phyloP scores from a whole-genome alignment of 805 yeast species.

The Candida stauntonica region DNA sequence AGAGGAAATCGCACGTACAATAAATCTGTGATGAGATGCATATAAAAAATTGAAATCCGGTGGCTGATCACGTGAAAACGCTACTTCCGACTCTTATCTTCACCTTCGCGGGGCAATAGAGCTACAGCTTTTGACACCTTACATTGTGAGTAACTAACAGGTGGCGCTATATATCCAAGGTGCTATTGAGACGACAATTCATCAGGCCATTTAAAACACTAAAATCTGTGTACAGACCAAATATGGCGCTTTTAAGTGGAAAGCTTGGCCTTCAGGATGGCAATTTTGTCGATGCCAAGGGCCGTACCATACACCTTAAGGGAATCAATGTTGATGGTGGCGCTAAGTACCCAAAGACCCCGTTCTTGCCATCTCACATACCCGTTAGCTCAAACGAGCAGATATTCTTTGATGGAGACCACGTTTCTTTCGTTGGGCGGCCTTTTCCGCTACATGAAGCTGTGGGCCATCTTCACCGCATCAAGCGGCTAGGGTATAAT shows the following conservation, averaged over 20 bases:
- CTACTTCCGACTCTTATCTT: background rate
- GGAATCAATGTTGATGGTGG: conserved; percentile 82
- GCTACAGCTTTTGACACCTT: background rate
- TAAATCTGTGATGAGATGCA: background rate
- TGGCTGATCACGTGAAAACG: no score
- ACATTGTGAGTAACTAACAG: background rate
- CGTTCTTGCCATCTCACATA: conserved; percentile 39
- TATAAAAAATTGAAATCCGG: background rate
- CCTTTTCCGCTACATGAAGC: conserved; percentile 80
- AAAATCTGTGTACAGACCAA: background rate
- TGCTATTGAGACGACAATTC: background rate
- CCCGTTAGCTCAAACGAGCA: conserved; percentile 30
- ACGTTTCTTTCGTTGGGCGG: conserved; percentile 75
- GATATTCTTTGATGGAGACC: conserved; percentile 64
- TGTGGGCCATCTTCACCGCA: conserved; percentile 57
- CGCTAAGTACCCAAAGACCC: conserved; percentile 63
- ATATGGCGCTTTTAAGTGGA: conserved; percentile 8
- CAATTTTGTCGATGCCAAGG: conserved; percentile 49
- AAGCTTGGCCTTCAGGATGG: conserved; percentile 35
- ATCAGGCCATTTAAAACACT: background rate
- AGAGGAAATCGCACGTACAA: no score
- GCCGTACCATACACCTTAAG: conserved; percentile 58
- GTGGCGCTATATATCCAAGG: background rate
- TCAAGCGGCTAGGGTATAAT: conserved; percentile 80
- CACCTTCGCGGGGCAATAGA: background rate